phyloP scores from a whole-genome alignment of 2,329 filamentous ascomycete species.

The Rhinocladiella mackenziei region DNA sequence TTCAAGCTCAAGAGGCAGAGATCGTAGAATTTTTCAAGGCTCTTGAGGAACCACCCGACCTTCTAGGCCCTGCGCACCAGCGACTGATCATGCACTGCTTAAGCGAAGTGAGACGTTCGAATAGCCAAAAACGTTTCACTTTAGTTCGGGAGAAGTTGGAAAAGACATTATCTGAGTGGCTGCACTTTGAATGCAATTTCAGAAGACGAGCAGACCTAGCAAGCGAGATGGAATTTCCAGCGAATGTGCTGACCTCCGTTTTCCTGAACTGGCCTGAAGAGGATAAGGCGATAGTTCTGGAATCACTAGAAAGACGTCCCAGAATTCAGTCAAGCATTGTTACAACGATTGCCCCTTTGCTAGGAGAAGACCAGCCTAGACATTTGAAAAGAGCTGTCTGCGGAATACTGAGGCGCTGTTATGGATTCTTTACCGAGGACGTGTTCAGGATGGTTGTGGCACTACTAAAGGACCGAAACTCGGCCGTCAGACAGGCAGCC shows the following conservation, averaged over 20 bases:
- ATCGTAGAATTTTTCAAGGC: not conserved
- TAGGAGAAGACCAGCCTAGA: not conserved
- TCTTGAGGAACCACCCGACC: not conserved
- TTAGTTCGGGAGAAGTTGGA: not conserved
- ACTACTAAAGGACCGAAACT: not conserved
- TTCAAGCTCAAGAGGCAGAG: constrained; percentile 19
- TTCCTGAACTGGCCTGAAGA: not conserved
- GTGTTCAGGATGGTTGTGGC: not conserved
- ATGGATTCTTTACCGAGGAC: not conserved
- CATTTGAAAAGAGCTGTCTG: not conserved
- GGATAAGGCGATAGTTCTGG: not conserved
- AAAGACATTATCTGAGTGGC: not conserved
- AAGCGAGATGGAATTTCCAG: not conserved
- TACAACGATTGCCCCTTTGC: not conserved
- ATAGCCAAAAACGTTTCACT: not conserved
- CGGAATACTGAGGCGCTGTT: not conserved
- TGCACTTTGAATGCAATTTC: not conserved
- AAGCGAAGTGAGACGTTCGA: not conserved
- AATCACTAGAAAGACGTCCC: not conserved
- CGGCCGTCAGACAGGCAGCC: not conserved
- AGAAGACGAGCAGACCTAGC: not conserved
- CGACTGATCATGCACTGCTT: constrained; percentile 2
- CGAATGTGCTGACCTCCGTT: not conserved
- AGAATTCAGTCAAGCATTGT: not conserved
- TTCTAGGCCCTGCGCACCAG: not conserved